A percentile compares a stretch with the other conserved stretches of the same genome.
phyloP scores from a whole-genome alignment of 1,284 basidiomycete species.

The Anthracocystis setariae region DNA sequence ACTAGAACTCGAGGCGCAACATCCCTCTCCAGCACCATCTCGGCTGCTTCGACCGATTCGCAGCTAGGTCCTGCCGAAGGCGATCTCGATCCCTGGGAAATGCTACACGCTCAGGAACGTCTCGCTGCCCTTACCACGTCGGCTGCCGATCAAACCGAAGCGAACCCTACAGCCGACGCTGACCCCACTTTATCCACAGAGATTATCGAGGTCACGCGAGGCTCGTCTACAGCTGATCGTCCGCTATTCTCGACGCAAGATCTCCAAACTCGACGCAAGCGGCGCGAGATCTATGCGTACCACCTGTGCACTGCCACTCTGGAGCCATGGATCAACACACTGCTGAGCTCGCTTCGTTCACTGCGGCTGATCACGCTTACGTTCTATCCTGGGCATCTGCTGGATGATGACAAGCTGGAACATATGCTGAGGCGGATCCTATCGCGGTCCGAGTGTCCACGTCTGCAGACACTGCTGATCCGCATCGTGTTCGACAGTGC shows the following conservation, averaged over 20 bases:
- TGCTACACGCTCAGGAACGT: constrained; percentile 44
- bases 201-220: too few species aligned
- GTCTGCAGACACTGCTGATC: constrained; percentile 28
- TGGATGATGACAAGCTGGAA: constrained; percentile 53
- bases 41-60: background rate
- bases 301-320: constrained; percentile 44
- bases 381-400: constrained; percentile 44
- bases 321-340: constrained; percentile 41
- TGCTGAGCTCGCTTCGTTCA: constrained; percentile 32
- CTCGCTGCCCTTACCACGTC: constrained; percentile 25
- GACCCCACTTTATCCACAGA: too few species aligned
- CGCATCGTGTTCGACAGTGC: constrained; percentile 39
- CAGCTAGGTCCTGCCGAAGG: constrained; percentile 34
- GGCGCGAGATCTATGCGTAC: constrained; percentile 45
- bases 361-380: constrained; percentile 43
- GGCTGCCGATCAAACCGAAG: background rate
- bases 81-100: constrained; percentile 51
- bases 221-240: too few species aligned
- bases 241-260: background rate
- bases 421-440: constrained; percentile 49
- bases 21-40: background rate
- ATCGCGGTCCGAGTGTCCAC: constrained; percentile 20
- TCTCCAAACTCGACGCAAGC: background rate
- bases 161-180: background rate
- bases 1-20: background rate